phyloP scores from a whole-genome alignment of 768 basidiomycete species.

The Tricholoma sp. region DNA sequence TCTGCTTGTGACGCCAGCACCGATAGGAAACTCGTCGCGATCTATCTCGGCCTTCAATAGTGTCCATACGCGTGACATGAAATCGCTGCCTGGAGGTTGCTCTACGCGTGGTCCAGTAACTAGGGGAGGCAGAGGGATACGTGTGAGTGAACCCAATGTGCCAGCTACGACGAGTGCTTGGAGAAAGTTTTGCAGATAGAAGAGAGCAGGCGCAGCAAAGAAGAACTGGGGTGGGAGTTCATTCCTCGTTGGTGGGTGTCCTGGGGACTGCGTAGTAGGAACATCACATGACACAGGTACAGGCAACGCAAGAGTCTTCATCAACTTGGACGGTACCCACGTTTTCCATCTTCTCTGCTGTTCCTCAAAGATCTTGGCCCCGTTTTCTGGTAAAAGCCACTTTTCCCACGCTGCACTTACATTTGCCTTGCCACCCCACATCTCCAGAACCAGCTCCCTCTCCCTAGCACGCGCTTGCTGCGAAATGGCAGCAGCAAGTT shows the following conservation, averaged over 20 bases:
- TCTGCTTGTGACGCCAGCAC: background rate
- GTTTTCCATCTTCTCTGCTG: background rate
- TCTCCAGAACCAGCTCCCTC: slow-evolving; percentile 44
- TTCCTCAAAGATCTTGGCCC: too few species aligned
- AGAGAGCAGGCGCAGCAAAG: slow-evolving; percentile 47
- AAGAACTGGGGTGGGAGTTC: slow-evolving; percentile 63
- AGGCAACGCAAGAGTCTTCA: background rate
- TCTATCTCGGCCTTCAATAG: slow-evolving; percentile 57
- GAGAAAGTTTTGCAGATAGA: slow-evolving; percentile 62
- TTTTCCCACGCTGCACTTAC: slow-evolving; percentile 28
- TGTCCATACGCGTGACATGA: slow-evolving; percentile 60
- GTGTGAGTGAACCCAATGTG: slow-evolving; percentile 51
- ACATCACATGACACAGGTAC: background rate
- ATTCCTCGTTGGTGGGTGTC: slow-evolving; percentile 23
- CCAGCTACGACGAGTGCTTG: slow-evolving; percentile 69
- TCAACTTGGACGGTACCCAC: background rate
- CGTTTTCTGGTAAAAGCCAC: slow-evolving; percentile 20
- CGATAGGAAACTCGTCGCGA: slow-evolving; percentile 16
- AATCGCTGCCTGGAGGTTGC: slow-evolving; percentile 24
- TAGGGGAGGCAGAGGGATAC: slow-evolving; percentile 18
- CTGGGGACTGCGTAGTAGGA: background rate
- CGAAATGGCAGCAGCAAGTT: slow-evolving; percentile 44
- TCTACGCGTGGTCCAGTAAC: background rate
- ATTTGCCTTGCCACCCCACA: slow-evolving; percentile 37
- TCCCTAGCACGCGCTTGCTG: slow-evolving; percentile 54